phyloP scores from a whole-genome alignment of 352 stramenopile genomes.

The Globisporangium spinosum region DNA sequence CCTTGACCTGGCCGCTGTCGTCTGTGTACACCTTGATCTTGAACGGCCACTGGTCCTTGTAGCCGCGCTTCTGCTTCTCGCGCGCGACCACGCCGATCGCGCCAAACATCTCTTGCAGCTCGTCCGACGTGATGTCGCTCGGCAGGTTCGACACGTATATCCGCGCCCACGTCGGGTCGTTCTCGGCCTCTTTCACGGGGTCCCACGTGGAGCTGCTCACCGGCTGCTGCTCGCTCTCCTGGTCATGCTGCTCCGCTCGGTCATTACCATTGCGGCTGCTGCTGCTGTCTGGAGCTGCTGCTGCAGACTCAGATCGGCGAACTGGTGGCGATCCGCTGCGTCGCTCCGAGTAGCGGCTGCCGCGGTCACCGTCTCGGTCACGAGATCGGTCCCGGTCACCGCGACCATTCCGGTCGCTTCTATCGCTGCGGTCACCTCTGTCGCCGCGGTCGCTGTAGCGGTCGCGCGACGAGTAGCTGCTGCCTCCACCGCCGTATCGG shows the following conservation, averaged over 20 bases:
- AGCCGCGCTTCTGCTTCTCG: conserved; percentile 86
- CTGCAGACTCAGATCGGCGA: background rate
- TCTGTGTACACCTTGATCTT: conserved; percentile 91
- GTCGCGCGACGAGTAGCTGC: conserved; percentile 31
- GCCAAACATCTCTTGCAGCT: conserved; percentile 85
- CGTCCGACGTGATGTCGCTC: conserved; percentile 65
- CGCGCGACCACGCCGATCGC: conserved; percentile 75
- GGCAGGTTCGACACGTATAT: conserved; percentile 89
- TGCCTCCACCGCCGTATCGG: conserved; percentile 24
- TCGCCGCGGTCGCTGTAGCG: conserved; percentile 9
- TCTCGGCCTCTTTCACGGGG: conserved; percentile 67
- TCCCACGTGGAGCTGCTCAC: conserved; percentile 60
- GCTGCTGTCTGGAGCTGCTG: conserved; percentile 3
- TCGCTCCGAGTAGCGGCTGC: conserved; percentile 12
- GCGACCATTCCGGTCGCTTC: conserved; percentile 16
- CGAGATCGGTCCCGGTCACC: no score
- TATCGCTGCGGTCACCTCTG: conserved; percentile 18
- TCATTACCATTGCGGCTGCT: conserved; percentile 6
- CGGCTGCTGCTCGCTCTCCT: conserved; percentile 16
- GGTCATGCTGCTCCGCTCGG: conserved; percentile 20
- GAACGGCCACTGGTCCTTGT: conserved; percentile 88
- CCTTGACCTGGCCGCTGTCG: conserved; percentile 62
- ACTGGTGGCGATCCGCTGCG: conserved; percentile 10
- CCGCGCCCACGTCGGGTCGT: conserved; percentile 74
- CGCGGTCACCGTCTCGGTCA: no score